Conservation (phyloP, 257 asterid species). For the Rubia yunnanensis region DNA sequence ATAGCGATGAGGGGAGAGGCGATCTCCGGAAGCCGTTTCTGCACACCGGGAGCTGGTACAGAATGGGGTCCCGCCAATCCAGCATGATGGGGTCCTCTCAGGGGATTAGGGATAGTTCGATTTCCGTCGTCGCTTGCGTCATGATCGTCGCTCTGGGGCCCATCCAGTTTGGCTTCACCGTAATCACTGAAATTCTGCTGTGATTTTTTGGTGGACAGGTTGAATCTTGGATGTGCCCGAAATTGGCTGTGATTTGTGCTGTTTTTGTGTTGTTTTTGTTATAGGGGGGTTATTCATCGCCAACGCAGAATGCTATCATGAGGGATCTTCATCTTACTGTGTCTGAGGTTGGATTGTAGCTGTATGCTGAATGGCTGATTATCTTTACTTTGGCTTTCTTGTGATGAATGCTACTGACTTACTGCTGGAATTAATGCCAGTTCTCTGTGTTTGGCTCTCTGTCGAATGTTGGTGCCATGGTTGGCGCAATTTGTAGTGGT, state of each 20-base stretch:
- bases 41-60: constrained; percentile 92
- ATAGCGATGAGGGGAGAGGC: constrained; percentile 50
- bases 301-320: constrained; percentile 61
- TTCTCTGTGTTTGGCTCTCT: constrained; percentile 88
- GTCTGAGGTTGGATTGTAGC: constrained; percentile 66
- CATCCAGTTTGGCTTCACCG: constrained; percentile 90
- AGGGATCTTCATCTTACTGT: constrained; percentile 66
- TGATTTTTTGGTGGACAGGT: constrained; percentile 41
- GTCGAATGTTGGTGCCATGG: constrained; percentile 96
- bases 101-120: constrained; percentile 65
- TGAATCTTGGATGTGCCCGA: constrained; percentile 1
- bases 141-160: constrained; percentile 91
- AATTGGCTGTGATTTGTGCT: neutral
- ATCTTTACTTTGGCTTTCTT: too few species aligned
- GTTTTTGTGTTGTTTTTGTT: constrained; percentile 17
- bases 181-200: constrained; percentile 42
- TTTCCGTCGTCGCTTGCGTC: constrained; percentile 83
- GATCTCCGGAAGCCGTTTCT: constrained; percentile 79
- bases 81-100: constrained; percentile 75
- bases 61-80: constrained; percentile 84
- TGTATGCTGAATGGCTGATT: neutral
- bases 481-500: constrained; percentile 96
- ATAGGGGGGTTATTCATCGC: constrained; percentile 88
- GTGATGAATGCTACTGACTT: neutral
- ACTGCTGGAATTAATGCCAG: constrained; percentile 24